Evolutionary conservation across 2,329 filamentous ascomycete species (phyloP).

Genomic region (Mycosphaerelloides madeirae): DNA sequence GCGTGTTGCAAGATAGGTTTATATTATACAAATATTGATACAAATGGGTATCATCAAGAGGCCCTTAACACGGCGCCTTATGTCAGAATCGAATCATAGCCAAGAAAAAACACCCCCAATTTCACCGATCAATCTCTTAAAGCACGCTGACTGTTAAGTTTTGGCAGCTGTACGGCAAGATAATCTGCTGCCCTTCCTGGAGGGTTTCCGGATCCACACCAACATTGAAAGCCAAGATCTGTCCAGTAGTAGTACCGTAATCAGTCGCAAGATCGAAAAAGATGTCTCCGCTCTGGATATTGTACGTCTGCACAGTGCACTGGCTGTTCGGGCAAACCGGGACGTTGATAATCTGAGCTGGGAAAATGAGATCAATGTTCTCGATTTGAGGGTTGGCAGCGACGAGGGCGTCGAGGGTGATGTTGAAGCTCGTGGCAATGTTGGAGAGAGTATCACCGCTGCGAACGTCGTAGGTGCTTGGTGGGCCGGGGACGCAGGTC

Average conservation of each 20-base stretch:
- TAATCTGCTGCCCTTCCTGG: conserved; percentile 2
- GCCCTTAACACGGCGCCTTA: too few relatives aligned
- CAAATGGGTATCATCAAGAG: not conserved
- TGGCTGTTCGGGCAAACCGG: conserved; percentile 21
- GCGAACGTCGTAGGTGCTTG: conserved; percentile 19
- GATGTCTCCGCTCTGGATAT: conserved; percentile 21
- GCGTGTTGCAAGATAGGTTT: too few relatives aligned
- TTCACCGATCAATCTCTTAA: not conserved
- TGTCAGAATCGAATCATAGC: too few relatives aligned
- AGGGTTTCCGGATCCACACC: conserved; percentile 16
- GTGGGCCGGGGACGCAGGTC: conserved; percentile 23
- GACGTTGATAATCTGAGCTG: conserved; percentile 24
- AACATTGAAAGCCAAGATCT: conserved; percentile 24
- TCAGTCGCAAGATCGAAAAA: conserved; percentile 21
- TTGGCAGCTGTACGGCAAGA: conserved; percentile 4
- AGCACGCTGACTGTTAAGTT: conserved; percentile 2
- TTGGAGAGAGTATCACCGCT: conserved; percentile 21
- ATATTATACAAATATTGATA: too few relatives aligned
- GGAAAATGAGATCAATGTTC: conserved; percentile 17
- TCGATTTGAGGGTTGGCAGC: conserved; percentile 23
- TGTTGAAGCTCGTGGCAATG: conserved; percentile 24
- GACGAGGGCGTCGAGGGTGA: conserved; percentile 21
- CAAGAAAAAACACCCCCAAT: too few relatives aligned
- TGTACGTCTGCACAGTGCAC: conserved; percentile 22
- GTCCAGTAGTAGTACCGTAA: conserved; percentile 19